Evolutionary conservation across 805 yeast genomes (phyloP).

Genomic region (Yarrowia sp.): DNA sequence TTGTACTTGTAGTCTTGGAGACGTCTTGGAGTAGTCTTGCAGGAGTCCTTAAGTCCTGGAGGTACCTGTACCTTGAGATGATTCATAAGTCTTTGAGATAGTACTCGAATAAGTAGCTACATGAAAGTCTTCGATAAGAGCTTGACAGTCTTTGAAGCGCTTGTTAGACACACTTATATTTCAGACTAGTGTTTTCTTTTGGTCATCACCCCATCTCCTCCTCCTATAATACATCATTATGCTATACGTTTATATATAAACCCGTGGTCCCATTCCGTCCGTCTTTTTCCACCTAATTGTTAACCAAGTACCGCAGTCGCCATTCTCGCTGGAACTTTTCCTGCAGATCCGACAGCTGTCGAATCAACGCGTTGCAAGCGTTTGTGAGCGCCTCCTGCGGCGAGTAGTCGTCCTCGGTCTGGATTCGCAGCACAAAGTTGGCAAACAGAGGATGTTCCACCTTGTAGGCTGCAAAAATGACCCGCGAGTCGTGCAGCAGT

Average conservation of each 20-base stretch:
- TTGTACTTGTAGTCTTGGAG: too few relatives aligned
- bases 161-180: too few relatives aligned
- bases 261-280: background rate
- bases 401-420: conserved; percentile 92
- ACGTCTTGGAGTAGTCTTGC: too few relatives aligned
- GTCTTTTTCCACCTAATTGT: conserved; percentile 31
- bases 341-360: conserved; percentile 75
- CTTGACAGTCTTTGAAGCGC: too few relatives aligned
- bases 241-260: conserved; percentile 21
- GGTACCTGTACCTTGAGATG: too few relatives aligned
- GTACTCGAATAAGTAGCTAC: too few relatives aligned
- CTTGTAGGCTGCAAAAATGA: conserved; percentile 96
- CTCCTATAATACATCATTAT: conserved; percentile 19
- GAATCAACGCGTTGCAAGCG: conserved; percentile 85
- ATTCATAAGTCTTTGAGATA: too few relatives aligned
- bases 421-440: conserved; percentile 90
- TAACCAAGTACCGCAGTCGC: conserved; percentile 54
- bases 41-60: too few relatives aligned
- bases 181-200: too few relatives aligned
- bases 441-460: conserved; percentile 98
- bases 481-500: conserved; percentile 82
- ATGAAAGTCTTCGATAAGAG: too few relatives aligned
- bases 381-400: conserved; percentile 89
- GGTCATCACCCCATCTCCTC: too few relatives aligned
- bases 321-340: conserved; percentile 89